Evolutionary conservation across 148 eudicot species (phyloP), one percentile per base, ranked within the genome.

Genomic region (Chenopodium quinoa): DNA sequence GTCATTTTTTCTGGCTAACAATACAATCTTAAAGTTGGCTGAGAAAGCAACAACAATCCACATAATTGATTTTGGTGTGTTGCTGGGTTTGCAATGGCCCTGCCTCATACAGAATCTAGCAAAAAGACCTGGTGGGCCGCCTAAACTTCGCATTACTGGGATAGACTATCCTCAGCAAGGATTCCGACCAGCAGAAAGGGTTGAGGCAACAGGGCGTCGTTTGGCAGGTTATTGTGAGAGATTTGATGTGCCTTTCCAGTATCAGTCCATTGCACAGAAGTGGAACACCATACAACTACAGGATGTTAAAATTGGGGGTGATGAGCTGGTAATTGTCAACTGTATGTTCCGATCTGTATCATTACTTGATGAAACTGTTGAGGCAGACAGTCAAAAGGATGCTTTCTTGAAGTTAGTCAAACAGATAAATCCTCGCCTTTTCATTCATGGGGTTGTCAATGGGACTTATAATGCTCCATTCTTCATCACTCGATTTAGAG

Each of bases 381-480:
- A 75, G 70, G 88, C 22, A 31, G 83, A 85, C 29, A 86, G 89
- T 79, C 90, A 91, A 73, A 86, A 87, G 77, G 93, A 90, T 81
- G 79, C 76, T 1, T 89, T 90, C 77, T 83, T 90, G 60, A 85
- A 71, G 58, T 70, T 90, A 54, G 75, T 89, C 32, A 86, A 82
- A 79, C 68, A 82, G 52, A 64, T 90, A 79, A 90, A 90, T 16
- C 93, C 93, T 0, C 68, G 82, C 72, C 82, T 91, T 14, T 91
- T 91, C 73, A 11, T 91, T 17, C 92, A 89, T 56, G 89, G 83
- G 29, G 34, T 86, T n/a, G 37, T 86, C 44, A 91, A 91, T 79
- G 94, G 92, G 11, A 75, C 86, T 4, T 88, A 78, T 70, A 85
- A 83, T 69, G 91, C 93, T 13, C 92, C 93, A 10, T 91, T 91